Evolutionary conservation across 495 filamentous ascomycete species (phyloP), one percentile per base, ranked within the genome.

Genomic region (Sporormia fimetaria): DNA sequence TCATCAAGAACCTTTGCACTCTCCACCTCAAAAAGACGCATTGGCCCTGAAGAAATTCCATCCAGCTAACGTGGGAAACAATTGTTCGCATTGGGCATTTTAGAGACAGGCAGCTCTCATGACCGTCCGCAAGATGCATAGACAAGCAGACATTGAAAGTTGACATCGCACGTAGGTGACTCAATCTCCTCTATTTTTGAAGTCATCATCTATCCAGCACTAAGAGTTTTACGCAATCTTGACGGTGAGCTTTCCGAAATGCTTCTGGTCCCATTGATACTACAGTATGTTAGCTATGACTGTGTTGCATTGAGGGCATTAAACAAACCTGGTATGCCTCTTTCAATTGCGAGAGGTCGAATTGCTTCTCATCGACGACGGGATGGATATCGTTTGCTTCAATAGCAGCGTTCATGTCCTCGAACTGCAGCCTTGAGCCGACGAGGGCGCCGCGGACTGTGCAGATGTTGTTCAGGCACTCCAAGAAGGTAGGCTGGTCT

Each of bases 241-340:
- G 57, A 86, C 73, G 8, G 61, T 60, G 28, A 86, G 44, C 66
- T 87, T 88, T 17, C 82, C 83, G 49, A 86, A 78, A 55, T 90
- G 83, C 51, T 78, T 80, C 59, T 80, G 68, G 24, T 67, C 73
- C 74, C 71, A 84, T 76, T 80, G 43, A 40, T 59, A 60, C n/a
- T 27, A 27, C 6, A 27, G 25, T 7, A n/a, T 27, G 6, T n/a
- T 6, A 27, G 25, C 25, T 7, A 27, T 7, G n/a, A 27, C n/a
- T 7, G 25, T 6, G 7, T 6, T n/a, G 7, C 25, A 27, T 7
- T 27, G 25, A n/a, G 25, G 25, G 25, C 6, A n/a, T 6, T 27
- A 27, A 7, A n/a, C n/a, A 77, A 81, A 50, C 43, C 36, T 65
- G 53, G 42, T 66, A 68, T 3, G 65, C 68, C n/a, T 65, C 60